These are phyloP conservation scores for Coemansia umbellata DNA, from an alignment of 192 early-diverging fungal genomes.

Conservation along the genomic window DNA sequence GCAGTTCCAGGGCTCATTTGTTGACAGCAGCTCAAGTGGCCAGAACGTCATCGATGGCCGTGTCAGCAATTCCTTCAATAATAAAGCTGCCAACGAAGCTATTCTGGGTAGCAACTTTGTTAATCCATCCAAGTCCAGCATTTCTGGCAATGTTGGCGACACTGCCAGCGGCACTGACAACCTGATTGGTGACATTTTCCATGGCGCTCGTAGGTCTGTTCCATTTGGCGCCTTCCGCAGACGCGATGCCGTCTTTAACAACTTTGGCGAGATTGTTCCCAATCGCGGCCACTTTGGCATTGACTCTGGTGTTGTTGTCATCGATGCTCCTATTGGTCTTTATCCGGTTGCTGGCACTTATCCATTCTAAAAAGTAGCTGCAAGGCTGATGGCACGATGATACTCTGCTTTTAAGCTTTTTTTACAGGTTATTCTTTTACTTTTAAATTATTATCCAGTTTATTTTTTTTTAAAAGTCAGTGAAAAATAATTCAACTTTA, in stretches of 20 bases:
- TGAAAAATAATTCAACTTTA: background rate
- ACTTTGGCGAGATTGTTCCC: constrained; percentile 15
- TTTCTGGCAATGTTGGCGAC: constrained; percentile 32
- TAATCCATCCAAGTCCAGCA: constrained; percentile 23
- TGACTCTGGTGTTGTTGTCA: no score
- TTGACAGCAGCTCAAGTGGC: background rate
- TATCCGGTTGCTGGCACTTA: no score
- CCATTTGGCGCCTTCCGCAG: constrained; percentile 2
- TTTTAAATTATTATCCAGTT: no score
- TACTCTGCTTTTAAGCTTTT: no score
- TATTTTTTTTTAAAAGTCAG: background rate
- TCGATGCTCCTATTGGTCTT: no score
- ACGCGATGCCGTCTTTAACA: constrained; percentile 40
- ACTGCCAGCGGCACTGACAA: constrained; percentile 40
- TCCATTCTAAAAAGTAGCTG: no score
- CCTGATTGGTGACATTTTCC: constrained; percentile 24
- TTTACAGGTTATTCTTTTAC: no score
- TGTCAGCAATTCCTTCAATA: constrained; percentile 12
- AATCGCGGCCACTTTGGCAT: no score
- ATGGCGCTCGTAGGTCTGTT: background rate
- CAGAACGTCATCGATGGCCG: background rate
- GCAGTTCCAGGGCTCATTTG: background rate
- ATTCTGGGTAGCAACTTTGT: constrained; percentile 32
- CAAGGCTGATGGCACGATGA: no score
- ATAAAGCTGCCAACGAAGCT: constrained; percentile 17